phyloP scores from a whole-genome alignment of 2,329 filamentous ascomycete genomes.

The Trichophyton equinum region DNA sequence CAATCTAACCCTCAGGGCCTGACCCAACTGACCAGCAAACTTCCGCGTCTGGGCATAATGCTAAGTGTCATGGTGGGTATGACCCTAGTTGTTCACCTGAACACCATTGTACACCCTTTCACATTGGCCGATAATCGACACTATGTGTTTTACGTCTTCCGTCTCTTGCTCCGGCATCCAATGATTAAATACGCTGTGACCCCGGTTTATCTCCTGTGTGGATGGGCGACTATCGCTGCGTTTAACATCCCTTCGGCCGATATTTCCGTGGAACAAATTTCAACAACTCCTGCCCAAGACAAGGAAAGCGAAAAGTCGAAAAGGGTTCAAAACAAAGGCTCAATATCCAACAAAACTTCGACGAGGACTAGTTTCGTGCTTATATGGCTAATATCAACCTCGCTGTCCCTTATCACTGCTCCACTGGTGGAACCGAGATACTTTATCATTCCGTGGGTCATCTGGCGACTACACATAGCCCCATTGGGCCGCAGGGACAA shows the following conservation, averaged over 20 bases:
- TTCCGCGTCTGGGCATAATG: constrained; percentile 30
- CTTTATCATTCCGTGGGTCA: constrained; percentile 88
- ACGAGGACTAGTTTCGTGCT: constrained; percentile 37
- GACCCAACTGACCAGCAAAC: constrained; percentile 12
- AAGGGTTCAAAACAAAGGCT: neutral
- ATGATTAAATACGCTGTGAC: constrained; percentile 55
- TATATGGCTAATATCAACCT: constrained; percentile 55
- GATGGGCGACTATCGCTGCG: constrained; percentile 54
- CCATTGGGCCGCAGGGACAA: constrained; percentile 14
- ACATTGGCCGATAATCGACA: constrained; percentile 93
- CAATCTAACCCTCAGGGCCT: neutral
- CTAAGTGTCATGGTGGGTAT: constrained; percentile 31
- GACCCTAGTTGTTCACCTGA: constrained; percentile 52
- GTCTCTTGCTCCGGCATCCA: constrained; percentile 59
- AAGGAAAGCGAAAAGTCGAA: neutral
- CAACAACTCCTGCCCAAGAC: neutral
- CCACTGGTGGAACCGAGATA: constrained; percentile 92
- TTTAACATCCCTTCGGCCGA: constrained; percentile 34
- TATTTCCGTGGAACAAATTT: neutral
- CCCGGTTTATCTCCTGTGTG: constrained; percentile 57
- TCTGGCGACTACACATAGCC: constrained; percentile 76
- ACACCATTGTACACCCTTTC: constrained; percentile 92
- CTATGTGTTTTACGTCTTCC: constrained; percentile 95
- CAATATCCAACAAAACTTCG: neutral
- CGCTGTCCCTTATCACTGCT: constrained; percentile 70